Base-by-base conservation (phyloP, 169 alveolate genomes). In the Plasmodium adleri region DNA sequence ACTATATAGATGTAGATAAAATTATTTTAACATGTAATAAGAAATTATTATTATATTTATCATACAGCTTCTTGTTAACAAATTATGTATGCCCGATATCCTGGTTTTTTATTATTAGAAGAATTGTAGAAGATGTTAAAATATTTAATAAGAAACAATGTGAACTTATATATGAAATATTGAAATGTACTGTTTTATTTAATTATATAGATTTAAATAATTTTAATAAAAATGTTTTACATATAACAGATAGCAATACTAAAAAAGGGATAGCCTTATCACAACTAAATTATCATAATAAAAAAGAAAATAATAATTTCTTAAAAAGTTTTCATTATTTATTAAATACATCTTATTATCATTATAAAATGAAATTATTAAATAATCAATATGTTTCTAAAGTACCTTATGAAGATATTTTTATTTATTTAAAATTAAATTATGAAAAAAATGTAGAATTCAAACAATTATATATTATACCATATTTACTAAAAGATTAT, bases 331-430 rank as follows among this genome's bases (percentile, higher is more conserved):
- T 83, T 58, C 72, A 70, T 47, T 83, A 83, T 72, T 63, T 83
- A 20, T 72, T 83, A 39, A 83, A 67, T 49, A 47, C 91, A 1
- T 83, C 91, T 12, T 83, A 83, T 47, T 70, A 68, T 71, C 91
- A 83, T 56, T 83, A 83, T 47, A 83, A 83, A 49, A 39, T 83
- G 63, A 83, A 83, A 26, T 13, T 83, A 72, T 68, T 83, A 83
- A 83, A 83, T 43, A 70, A 83, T 68, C 91, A 83, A 62, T 50
- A 83, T 63, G 59, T 1, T 47, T 63, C 91, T 5, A 83, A 68
- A 26, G 91, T 83, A 12, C 91, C 91, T 7, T 83, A 83, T 72
- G 91, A 83, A 83, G 91, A 83, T 10, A 67, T 83, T 54, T 70
- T 83, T 70, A 70, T 17, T 70, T 83, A 83, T 52, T 43, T 83